Conservation (phyloP, 176 grass and related monocot genomes). For the Avena insularis region DNA sequence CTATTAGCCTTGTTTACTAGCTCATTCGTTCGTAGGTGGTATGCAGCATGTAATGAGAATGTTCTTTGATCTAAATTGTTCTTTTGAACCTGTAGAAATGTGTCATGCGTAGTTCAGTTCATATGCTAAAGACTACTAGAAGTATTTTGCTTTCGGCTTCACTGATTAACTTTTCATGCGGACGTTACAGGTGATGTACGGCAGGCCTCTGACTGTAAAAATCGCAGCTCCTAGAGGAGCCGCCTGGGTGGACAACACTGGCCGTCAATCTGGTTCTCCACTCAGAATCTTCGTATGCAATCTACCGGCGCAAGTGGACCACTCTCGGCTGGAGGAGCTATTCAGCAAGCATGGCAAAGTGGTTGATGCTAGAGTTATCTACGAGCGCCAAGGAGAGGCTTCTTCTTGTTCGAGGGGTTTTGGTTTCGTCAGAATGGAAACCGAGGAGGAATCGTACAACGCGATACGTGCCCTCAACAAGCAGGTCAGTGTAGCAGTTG, state of each 20-base stretch:
- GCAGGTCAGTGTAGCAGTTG: conserved; percentile 54
- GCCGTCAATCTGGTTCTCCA: conserved; percentile 32
- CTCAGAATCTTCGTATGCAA: conserved; percentile 83
- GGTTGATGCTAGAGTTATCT: conserved; percentile 74
- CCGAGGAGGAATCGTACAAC: conserved; percentile 65
- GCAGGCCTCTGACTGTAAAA: conserved; percentile 64
- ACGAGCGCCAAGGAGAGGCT: conserved; percentile 57
- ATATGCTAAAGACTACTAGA: background rate
- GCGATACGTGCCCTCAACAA: conserved; percentile 85
- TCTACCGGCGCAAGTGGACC: conserved; percentile 64
- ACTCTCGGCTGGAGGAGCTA: conserved; percentile 60
- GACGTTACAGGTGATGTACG: conserved; percentile 53
- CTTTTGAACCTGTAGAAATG: background rate
- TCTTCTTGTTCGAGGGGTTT: conserved; percentile 80
- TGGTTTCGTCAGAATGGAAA: conserved; percentile 86
- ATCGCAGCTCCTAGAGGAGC: background rate
- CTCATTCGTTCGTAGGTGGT: conserved; percentile 3
- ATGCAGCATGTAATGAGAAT: too few relatives aligned
- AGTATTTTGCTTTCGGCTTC: background rate
- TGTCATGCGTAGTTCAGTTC: background rate
- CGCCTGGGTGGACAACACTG: background rate
- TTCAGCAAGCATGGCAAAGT: conserved; percentile 89
- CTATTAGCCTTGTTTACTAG: background rate
- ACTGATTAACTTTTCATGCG: conserved; percentile 27
- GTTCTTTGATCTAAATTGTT: background rate